Evolutionary conservation across 148 eudicot genomes (phyloP), one percentile per base, ranked within the genome.

Genomic region (Suaeda aralocaspica): DNA sequence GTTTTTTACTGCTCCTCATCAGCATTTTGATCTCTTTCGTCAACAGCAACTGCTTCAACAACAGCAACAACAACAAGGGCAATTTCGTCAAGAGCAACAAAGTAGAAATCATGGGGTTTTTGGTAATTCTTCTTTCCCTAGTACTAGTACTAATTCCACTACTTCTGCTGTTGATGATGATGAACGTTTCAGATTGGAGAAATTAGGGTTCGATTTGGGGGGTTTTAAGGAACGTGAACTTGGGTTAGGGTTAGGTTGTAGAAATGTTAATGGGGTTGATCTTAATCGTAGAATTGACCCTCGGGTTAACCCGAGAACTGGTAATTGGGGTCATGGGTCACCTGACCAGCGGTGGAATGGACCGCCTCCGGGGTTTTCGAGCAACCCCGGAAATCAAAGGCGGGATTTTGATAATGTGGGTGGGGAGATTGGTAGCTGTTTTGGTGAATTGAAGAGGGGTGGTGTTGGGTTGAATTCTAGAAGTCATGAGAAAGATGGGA

Each of bases 361-460:
- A 0, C 73, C 84, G 14, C 96, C 94, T 7, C 96, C 96, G 1
- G 98, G 94, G 21, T 88, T 88, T 75, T 18, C 79, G 28, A 78
- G 83, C 46, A 79, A 74, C 53, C 50, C 67, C 2, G 71, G 31
- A n/a, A 79, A 61, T 31, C 71, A 76, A 34, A 58, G 76, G 68
- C 66, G 84, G 80, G 64, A 63, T 64, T 71, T 68, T 64, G 82
- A 74, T 41, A 81, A 73, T 65, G 74, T 72, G 70, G 81, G 72
- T 59, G 77, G 75, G 72, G 86, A 78, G 24, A 81, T 59, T 74
- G 63, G 71, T 68, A 79, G 74, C 69, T 61, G 59, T 77, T 51
- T 70, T 45, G 72, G 76, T 68, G 86, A 77, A 49, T 68, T 56
- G 45, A 76, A 51, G n/a, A 46, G 34, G 25, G 25, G 30, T 31